Conservation (phyloP, 108 stramenopile genomes). For the Discostella stelligeroides region DNA sequence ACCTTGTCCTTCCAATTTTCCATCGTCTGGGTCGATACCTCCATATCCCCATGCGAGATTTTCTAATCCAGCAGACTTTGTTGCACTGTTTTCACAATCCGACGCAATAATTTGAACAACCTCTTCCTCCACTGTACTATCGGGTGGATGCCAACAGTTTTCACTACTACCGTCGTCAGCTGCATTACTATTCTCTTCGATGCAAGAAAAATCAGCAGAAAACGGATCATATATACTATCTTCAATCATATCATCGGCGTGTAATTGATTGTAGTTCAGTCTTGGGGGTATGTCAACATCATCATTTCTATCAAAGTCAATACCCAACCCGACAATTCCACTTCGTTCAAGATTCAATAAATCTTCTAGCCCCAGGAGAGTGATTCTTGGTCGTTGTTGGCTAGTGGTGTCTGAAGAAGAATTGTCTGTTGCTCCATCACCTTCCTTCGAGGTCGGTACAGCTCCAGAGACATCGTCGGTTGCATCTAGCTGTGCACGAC, state of each 20-base stretch:
- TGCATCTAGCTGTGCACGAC: slow-evolving; percentile 1
- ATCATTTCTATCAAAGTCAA: not conserved
- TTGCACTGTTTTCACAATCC: slow-evolving; percentile 40
- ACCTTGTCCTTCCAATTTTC: slow-evolving; percentile 3
- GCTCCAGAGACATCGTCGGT: not conserved
- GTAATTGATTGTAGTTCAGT: slow-evolving; percentile 37
- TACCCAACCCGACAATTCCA: slow-evolving; percentile 30
- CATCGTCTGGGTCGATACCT: slow-evolving; percentile 40
- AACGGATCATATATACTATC: slow-evolving; percentile 73
- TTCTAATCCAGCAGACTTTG: slow-evolving; percentile 18
- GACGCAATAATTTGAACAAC: slow-evolving; percentile 49
- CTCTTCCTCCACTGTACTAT: slow-evolving; percentile 64
- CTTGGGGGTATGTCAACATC: slow-evolving; percentile 4
- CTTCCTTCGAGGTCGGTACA: not conserved
- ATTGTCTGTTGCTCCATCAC: not conserved
- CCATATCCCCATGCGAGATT: slow-evolving; percentile 43
- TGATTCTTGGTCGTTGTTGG: slow-evolving; percentile 17
- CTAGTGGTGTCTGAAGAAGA: not conserved
- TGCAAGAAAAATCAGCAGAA: slow-evolving; percentile 63
- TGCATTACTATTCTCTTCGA: slow-evolving; percentile 10
- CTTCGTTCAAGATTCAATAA: slow-evolving; percentile 19
- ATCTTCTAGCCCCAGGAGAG: slow-evolving; percentile 31
- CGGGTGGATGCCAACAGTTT: slow-evolving; percentile 66
- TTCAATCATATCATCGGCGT: slow-evolving; percentile 55
- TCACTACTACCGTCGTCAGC: slow-evolving; percentile 16